Percentiles rank a stretch among this genome's conserved stretches.
Evolutionary conservation across 441 rosid species (phyloP).

Genomic region (Raphanus hybrid): DNA sequence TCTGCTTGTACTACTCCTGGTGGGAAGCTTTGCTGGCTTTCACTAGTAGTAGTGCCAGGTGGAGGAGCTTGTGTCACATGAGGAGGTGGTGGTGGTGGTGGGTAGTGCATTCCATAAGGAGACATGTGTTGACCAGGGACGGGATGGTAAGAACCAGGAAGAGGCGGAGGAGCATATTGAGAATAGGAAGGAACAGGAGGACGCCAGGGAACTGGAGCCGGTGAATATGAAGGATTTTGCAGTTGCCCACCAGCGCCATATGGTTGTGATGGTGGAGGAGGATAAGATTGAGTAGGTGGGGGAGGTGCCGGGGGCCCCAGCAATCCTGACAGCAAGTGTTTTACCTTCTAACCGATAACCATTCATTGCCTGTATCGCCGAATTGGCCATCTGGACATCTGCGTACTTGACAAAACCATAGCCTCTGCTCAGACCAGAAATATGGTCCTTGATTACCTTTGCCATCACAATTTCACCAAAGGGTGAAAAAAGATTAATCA

Average conservation of each 20-base stretch:
- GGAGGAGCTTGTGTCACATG: conserved; percentile 64
- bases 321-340: conserved; percentile 93
- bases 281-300: conserved; percentile 58
- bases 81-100: conserved; percentile 53
- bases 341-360: conserved; percentile 81
- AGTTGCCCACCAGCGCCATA: conserved; percentile 77
- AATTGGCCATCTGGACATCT: conserved; percentile 85
- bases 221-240: conserved; percentile 63
- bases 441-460: conserved; percentile 88
- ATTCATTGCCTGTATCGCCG: conserved; percentile 83
- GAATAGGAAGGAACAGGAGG: conserved; percentile 80
- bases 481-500: conserved; percentile 78
- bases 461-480: conserved; percentile 97
- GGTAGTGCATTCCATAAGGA: conserved; percentile 80
- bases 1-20: conserved; percentile 92
- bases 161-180: conserved; percentile 80
- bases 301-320: conserved; percentile 74
- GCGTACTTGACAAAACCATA: conserved; percentile 96
- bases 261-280: conserved; percentile 78
- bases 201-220: conserved; percentile 89
- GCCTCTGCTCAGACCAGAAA: conserved; percentile 80
- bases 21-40: conserved; percentile 78
- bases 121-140: conserved; percentile 85
- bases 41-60: conserved; percentile 73
- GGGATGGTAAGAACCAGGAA: conserved; percentile 83